These are phyloP conservation scores for Prunus mira DNA, from an alignment of 306 rosid genomes.

Conservation along the genomic window DNA sequence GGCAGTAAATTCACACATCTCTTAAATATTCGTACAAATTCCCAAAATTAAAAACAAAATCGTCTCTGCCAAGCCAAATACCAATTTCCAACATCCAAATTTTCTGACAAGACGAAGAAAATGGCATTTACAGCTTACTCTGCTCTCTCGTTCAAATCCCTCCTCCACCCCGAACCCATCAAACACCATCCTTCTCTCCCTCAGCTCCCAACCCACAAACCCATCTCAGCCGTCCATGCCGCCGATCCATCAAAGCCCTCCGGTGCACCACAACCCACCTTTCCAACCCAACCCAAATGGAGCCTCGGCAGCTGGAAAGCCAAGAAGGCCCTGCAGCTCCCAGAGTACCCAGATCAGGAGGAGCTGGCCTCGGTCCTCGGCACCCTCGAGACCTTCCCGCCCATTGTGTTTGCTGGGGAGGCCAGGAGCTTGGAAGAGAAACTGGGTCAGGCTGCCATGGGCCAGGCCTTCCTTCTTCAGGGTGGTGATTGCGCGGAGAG, in stretches of 20 bases:
- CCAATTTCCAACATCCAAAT: neutral
- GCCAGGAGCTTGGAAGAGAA: neutral
- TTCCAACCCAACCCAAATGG: neutral
- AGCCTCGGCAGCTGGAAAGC: neutral
- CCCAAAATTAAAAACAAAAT: too few species aligned
- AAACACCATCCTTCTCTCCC: neutral
- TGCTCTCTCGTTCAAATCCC: neutral
- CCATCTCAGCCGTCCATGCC: neutral
- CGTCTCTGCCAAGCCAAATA: too few species aligned
- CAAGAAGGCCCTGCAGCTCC: neutral
- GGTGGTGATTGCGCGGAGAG: constrained; percentile 34
- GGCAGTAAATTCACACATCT: too few species aligned
- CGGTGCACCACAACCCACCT: neutral
- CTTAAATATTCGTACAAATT: too few species aligned
- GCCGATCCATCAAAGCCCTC: neutral
- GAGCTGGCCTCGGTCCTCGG: neutral
- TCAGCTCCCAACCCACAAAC: neutral
- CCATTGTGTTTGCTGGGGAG: neutral
- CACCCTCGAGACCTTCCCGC: neutral
- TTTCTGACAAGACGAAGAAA: neutral
- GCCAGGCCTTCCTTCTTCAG: constrained; percentile 41
- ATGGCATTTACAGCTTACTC: neutral
- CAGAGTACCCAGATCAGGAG: neutral
- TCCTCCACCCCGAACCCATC: neutral
- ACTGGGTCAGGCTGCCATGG: neutral